Evolutionary conservation across 441 rosid genomes (phyloP).

Genomic region (Geranium incanum): DNA sequence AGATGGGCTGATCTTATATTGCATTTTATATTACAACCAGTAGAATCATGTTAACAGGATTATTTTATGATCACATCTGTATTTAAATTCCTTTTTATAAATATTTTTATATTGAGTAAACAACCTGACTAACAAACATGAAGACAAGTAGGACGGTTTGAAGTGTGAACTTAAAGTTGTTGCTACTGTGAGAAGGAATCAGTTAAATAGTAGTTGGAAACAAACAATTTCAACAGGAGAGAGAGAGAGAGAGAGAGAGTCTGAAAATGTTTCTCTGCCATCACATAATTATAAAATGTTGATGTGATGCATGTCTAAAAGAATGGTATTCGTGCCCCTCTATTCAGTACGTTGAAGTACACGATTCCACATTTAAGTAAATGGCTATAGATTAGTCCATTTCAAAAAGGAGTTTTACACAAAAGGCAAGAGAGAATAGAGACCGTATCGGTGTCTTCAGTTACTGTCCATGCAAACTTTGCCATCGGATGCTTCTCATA

Average conservation of each 20-base stretch:
- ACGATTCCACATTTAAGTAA: not conserved
- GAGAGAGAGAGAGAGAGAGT: not conserved
- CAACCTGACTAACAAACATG: not conserved
- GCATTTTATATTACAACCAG: not conserved
- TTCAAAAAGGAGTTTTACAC: not conserved
- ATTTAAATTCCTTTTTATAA: not conserved
- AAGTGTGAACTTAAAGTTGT: not conserved
- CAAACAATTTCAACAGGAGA: not conserved
- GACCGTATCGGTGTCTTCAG: conserved; percentile 85
- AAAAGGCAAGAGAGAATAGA: conserved; percentile 23
- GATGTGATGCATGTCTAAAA: not conserved
- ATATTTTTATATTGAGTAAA: too few relatives aligned
- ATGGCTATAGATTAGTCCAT: not conserved
- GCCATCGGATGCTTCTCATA: conserved; percentile 94
- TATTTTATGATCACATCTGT: not conserved
- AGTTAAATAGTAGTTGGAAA: not conserved
- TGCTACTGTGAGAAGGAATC: not conserved
- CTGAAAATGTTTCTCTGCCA: not conserved
- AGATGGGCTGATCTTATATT: not conserved
- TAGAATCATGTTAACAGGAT: not conserved
- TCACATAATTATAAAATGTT: conserved; percentile 2
- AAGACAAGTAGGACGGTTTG: not conserved
- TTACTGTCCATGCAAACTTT: conserved; percentile 82
- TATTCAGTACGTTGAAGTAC: conserved; percentile 3
- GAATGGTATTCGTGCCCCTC: not conserved